Evolutionary conservation across 2,329 filamentous ascomycete genomes (phyloP).

Genomic region (Lachnellula hyalina): DNA sequence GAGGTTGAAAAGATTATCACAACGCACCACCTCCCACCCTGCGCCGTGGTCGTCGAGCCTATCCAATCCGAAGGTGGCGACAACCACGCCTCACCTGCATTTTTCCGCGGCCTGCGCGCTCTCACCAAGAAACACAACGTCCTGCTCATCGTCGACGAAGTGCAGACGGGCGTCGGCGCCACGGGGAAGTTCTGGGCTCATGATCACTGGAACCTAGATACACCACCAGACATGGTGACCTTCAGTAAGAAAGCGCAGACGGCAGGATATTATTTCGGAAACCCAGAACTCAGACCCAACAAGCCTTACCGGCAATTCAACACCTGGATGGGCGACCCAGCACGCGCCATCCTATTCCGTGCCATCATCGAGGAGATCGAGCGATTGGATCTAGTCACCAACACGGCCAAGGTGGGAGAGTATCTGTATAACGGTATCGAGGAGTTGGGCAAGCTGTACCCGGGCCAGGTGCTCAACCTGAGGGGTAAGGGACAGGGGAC

Average conservation of each 20-base stretch:
- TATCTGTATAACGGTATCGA: conserved; percentile 64
- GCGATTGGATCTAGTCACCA: conserved; percentile 60
- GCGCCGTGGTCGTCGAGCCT: conserved; percentile 71
- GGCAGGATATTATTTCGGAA: conserved; percentile 76
- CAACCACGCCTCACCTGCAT: conserved; percentile 73
- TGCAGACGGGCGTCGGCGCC: conserved; percentile 79
- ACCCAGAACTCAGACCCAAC: conserved; percentile 69
- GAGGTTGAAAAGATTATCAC: conserved; percentile 69
- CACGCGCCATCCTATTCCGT: conserved; percentile 70
- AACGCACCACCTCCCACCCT: conserved; percentile 62
- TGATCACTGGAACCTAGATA: conserved; percentile 70
- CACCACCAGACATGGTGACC: conserved; percentile 79
- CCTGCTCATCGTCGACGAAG: conserved; percentile 76
- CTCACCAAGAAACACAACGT: conserved; percentile 66
- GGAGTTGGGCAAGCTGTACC: conserved; percentile 58
- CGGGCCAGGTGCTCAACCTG: conserved; percentile 65
- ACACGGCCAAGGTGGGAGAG: conserved; percentile 56
- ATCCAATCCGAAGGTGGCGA: conserved; percentile 81
- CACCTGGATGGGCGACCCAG: conserved; percentile 82
- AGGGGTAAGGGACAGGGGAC: conserved; percentile 72
- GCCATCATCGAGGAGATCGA: conserved; percentile 73
- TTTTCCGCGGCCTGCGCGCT: conserved; percentile 70
- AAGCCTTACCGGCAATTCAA: conserved; percentile 84
- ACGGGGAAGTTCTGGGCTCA: conserved; percentile 86
- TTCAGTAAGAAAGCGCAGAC: conserved; percentile 86